phyloP scores from a whole-genome alignment of 2,329 filamentous ascomycete species.

The Fusarium illudens region DNA sequence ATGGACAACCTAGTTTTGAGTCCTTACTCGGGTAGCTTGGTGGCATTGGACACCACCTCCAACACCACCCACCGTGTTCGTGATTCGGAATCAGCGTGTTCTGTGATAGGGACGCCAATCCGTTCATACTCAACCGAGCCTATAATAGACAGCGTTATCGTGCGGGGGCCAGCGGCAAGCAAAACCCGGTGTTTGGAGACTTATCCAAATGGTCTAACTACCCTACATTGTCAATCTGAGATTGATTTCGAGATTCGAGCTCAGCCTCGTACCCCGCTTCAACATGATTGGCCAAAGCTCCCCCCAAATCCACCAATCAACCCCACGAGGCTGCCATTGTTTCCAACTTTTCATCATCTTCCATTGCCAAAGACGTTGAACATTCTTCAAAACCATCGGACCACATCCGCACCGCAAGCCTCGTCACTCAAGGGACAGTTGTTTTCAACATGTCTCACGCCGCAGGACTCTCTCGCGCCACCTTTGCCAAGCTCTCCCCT shows the following conservation, averaged over 20 bases:
- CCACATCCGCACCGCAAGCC: neutral
- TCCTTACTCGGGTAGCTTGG: neutral
- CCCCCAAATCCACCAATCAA: neutral
- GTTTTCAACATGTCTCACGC: constrained; percentile 42
- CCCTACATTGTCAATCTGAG: constrained; percentile 1
- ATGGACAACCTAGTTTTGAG: neutral
- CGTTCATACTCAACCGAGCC: neutral
- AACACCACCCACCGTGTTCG: neutral
- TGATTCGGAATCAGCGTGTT: neutral
- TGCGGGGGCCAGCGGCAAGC: neutral
- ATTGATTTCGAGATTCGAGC: neutral
- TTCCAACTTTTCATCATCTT: constrained; percentile 41
- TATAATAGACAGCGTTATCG: neutral
- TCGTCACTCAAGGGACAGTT: neutral
- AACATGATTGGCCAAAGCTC: constrained; percentile 22
- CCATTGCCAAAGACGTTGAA: neutral
- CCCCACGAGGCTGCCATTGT: constrained; percentile 38
- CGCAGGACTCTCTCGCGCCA: constrained; percentile 64
- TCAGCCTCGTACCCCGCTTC: constrained; percentile 30
- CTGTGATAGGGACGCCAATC: neutral
- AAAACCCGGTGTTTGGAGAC: neutral
- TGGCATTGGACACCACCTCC: neutral
- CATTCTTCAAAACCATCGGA: neutral
- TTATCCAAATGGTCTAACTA: neutral
- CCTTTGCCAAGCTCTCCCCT: constrained; percentile 90